phyloP scores from a whole-genome alignment of 2,329 filamentous ascomycete genomes.

The Colletotrichum sp. region DNA sequence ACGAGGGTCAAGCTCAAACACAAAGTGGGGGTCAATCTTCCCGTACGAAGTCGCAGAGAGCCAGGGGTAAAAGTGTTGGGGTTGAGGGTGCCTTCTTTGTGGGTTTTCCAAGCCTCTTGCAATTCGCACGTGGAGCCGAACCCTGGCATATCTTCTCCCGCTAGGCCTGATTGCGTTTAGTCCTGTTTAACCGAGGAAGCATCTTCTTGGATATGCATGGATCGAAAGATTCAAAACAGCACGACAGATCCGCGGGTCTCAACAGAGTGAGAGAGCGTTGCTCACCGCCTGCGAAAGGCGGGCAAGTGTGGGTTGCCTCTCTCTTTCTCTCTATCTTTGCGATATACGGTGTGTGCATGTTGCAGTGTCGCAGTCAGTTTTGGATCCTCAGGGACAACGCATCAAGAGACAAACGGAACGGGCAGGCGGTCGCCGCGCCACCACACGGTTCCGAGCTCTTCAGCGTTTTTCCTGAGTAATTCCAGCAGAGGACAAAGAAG shows the following conservation, averaged over 20 bases:
- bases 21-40: constrained; percentile 1
- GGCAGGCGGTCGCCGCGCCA: not conserved
- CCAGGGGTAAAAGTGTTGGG: constrained; percentile 20
- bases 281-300: constrained; percentile 12
- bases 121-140: constrained; percentile 7
- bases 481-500: not conserved
- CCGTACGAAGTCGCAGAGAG: not conserved
- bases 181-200: not conserved
- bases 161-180: not conserved
- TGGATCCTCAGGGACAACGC: not conserved
- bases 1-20: constrained; percentile 15
- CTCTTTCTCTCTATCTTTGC: not conserved
- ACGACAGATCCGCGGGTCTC: constrained; percentile 11
- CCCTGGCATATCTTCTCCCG: not conserved
- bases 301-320: constrained; percentile 1
- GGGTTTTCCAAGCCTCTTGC: not conserved
- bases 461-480: not conserved
- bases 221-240: not conserved
- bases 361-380: not conserved
- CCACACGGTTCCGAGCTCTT: not conserved
- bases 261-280: not conserved
- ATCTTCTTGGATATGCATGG: not conserved
- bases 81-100: constrained; percentile 4
- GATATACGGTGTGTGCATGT: not conserved
- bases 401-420: not conserved